Evolutionary conservation across 495 filamentous ascomycete genomes (phyloP), one percentile per base, ranked within the genome.

Genomic region (Clavariopsis aquatica): DNA sequence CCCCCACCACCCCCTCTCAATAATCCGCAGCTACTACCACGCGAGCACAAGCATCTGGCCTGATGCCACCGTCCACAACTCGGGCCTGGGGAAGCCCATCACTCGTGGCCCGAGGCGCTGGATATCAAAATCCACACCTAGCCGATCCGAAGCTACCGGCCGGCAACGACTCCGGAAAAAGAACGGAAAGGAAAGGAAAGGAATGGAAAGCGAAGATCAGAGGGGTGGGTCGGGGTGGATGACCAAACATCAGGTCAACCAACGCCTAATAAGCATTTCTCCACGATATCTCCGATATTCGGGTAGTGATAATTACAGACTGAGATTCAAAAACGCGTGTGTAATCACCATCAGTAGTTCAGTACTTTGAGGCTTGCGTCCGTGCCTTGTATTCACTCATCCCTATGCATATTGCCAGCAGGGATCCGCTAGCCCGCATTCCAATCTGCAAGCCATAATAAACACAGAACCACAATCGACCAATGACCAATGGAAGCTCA

Each of bases 1-100:
- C n/a, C n/a, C n/a, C n/a, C n/a, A n/a, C n/a, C n/a, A n/a, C n/a
- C n/a, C 15, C 17, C 20, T 52, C 4, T 24, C n/a, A 15, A 8
- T 26, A 45, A 29, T 23, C 29, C 46, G 47, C 26, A n/a, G 27
- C 46, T 12, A 19, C 20, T 57, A 60, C 49, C 63, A 66, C 55
- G 63, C 63, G 47, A 66, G 49, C 38, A 17, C 63, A 66, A 60
- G 63, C 63, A 66, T 66, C 62, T 60, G 31, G 55, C 63, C 63
- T 60, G 62, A 53, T 28, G 43, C 8, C n/a, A 41, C n/a, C 51
- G n/a, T 22, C 10, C 24, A 1, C 53, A 19, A 23, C 22, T 60
- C 63, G 63, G 63, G 60, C 63, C 45, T 54, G 49, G 55, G 63
- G 63, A 66, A 66, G 63, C 61, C 24, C 13, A 6, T 34, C 38